phyloP scores from a whole-genome alignment of 495 filamentous ascomycete species.

The Annulohypoxylon nitens region DNA sequence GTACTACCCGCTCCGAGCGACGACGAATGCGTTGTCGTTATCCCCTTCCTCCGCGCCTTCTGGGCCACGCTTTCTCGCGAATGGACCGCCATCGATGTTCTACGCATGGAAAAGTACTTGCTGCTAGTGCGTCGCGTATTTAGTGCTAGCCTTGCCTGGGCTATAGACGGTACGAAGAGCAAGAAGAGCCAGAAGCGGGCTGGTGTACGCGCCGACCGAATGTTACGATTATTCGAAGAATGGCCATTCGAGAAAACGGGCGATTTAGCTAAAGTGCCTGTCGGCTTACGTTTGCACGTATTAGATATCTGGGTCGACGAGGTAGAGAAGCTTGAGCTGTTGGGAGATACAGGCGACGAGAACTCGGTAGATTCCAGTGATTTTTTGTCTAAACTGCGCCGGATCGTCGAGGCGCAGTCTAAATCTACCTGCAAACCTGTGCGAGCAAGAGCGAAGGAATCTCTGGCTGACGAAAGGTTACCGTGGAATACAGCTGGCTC shows the following conservation, averaged over 20 bases:
- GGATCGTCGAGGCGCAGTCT: constrained; percentile 56
- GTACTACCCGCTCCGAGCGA: constrained; percentile 69
- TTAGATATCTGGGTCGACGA: constrained; percentile 94
- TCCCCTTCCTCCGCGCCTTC: constrained; percentile 78
- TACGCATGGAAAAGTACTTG: constrained; percentile 95
- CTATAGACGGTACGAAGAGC: constrained; percentile 55
- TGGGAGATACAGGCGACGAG: constrained; percentile 58
- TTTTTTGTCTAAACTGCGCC: constrained; percentile 55
- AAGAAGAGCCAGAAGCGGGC: constrained; percentile 37
- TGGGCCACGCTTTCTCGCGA: constrained; percentile 90
- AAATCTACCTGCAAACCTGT: constrained; percentile 77
- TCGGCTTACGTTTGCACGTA: constrained; percentile 88
- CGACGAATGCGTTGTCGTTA: constrained; percentile 61
- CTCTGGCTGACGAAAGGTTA: constrained; percentile 80
- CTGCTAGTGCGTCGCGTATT: constrained; percentile 84
- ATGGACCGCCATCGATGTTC: constrained; percentile 83
- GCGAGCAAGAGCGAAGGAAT: constrained; percentile 75
- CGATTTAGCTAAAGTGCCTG: constrained; percentile 67
- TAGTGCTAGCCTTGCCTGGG: constrained; percentile 72
- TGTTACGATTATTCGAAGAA: constrained; percentile 56
- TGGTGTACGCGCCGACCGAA: constrained; percentile 48
- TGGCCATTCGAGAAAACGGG: constrained; percentile 61
- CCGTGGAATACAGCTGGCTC: constrained; percentile 58
- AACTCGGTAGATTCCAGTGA: constrained; percentile 60
- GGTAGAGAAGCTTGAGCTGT: constrained; percentile 74